A percentile compares a stretch with the other conserved stretches of the same genome.
Evolutionary conservation across 2,329 filamentous ascomycete genomes (phyloP).

Genomic region (Aureobasidium vineae): DNA sequence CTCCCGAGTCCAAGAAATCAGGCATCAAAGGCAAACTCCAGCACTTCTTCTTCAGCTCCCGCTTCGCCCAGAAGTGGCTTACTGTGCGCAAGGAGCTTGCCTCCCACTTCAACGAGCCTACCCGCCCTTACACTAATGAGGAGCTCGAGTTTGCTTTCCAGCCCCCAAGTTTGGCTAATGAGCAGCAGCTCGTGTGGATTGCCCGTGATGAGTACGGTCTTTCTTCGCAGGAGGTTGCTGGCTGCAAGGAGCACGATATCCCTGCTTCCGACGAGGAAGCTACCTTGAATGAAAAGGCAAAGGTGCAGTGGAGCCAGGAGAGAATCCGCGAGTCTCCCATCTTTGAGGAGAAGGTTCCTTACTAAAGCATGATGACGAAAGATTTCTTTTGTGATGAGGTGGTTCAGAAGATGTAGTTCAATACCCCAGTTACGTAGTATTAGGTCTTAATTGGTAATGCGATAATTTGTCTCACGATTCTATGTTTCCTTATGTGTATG

Average conservation of each 20-base stretch:
- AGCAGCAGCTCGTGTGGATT: slow-evolving; percentile 49
- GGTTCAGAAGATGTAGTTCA: neutral
- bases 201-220: slow-evolving; percentile 47
- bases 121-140: slow-evolving; percentile 35
- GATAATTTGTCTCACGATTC: neutral
- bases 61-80: slow-evolving; percentile 10
- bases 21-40: slow-evolving; percentile 23
- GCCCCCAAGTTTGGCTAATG: slow-evolving; percentile 46
- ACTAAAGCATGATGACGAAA: slow-evolving; percentile 15
- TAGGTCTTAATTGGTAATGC: slow-evolving; percentile 14
- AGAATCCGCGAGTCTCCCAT: slow-evolving; percentile 46
- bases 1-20: slow-evolving; percentile 1
- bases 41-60: slow-evolving; percentile 24
- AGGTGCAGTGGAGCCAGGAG: slow-evolving; percentile 46
- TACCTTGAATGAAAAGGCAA: slow-evolving; percentile 47
- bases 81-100: slow-evolving; percentile 30
- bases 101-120: slow-evolving; percentile 37
- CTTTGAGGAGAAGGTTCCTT: slow-evolving; percentile 37
- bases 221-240: slow-evolving; percentile 43
- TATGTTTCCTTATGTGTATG: neutral
- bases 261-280: slow-evolving; percentile 49
- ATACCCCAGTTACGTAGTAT: slow-evolving; percentile 9
- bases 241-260: slow-evolving; percentile 43
- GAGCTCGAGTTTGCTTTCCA: slow-evolving; percentile 44
- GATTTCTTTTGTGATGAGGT: neutral